Conservation (phyloP, 176 grass and related monocot genomes). For the maize (Zea mays) region DNA sequence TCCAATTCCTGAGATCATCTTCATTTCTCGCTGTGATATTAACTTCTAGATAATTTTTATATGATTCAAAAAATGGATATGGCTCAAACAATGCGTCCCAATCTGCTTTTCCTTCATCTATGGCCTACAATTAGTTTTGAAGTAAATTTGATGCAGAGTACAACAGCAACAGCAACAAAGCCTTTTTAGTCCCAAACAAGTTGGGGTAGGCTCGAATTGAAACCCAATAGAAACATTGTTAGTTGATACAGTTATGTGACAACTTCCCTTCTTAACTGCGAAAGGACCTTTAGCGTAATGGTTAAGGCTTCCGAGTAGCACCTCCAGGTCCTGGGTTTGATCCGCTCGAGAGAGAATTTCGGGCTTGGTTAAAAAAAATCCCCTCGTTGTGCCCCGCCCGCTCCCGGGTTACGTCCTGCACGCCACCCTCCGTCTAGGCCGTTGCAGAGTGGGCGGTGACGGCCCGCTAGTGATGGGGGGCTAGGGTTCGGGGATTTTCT, state of each 20-base stretch:
- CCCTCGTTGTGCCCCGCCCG: no score
- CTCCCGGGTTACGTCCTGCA: no score
- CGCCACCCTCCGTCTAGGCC: no score
- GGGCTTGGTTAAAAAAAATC: no score
- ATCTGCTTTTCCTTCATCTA: constrained; percentile 64
- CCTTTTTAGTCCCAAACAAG: neutral
- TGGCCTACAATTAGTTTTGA: constrained; percentile 56
- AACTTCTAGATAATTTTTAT: constrained; percentile 83
- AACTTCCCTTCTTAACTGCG: neutral
- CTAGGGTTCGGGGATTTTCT: no score
- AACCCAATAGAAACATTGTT: neutral
- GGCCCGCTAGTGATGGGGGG: no score
- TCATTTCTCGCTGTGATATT: constrained; percentile 73
- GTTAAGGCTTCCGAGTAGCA: no score
- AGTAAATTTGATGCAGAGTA: constrained; percentile 6
- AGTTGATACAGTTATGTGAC: constrained; percentile 11
- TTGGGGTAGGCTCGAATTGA: no score
- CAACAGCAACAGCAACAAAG: neutral
- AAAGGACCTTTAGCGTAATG: no score
- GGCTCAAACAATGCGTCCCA: constrained; percentile 73
- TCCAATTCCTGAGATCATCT: constrained; percentile 89
- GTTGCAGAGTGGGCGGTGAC: no score
- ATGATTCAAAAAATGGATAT: constrained; percentile 90
- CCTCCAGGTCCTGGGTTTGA: no score
- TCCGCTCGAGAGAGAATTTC: no score